phyloP scores from a whole-genome alignment of 2,329 filamentous ascomycete species.

The Ascochyta clinopodiicola region DNA sequence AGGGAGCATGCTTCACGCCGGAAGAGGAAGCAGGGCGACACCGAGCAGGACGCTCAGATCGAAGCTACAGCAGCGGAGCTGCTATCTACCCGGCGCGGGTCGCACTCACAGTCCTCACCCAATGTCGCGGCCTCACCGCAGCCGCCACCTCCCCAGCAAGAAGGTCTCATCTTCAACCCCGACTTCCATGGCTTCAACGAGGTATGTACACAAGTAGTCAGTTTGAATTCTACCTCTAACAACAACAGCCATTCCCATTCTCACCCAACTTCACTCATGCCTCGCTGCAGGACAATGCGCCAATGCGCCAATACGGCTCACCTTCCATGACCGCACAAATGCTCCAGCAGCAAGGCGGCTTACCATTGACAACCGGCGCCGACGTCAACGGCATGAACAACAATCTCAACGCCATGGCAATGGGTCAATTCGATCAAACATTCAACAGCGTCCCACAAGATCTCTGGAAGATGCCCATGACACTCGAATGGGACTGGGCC shows the following conservation, averaged over 20 bases:
- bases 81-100: conserved; percentile 37
- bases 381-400: conserved; percentile 32
- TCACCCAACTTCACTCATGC: conserved; percentile 50
- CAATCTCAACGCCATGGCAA: conserved; percentile 41
- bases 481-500: conserved; percentile 86
- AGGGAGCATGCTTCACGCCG: conserved; percentile 79
- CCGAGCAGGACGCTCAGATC: conserved; percentile 52
- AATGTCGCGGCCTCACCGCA: conserved; percentile 29
- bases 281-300: conserved; percentile 40
- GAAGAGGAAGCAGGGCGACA: conserved; percentile 78
- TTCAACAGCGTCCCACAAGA: conserved; percentile 81
- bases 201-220: conserved; percentile 23
- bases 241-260: conserved; percentile 45
- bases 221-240: conserved; percentile 21
- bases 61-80: conserved; percentile 47
- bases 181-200: conserved; percentile 49
- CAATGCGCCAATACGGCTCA: conserved; percentile 39
- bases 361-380: conserved; percentile 31
- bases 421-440: conserved; percentile 74
- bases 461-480: conserved; percentile 95
- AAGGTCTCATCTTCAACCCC: conserved; percentile 44
- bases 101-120: conserved; percentile 27
- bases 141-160: conserved; percentile 30
- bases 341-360: conserved; percentile 36
- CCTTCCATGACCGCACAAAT: conserved; percentile 41